Conservation (phyloP, 2,329 filamentous ascomycete genomes). For the Fusarium sp. region DNA sequence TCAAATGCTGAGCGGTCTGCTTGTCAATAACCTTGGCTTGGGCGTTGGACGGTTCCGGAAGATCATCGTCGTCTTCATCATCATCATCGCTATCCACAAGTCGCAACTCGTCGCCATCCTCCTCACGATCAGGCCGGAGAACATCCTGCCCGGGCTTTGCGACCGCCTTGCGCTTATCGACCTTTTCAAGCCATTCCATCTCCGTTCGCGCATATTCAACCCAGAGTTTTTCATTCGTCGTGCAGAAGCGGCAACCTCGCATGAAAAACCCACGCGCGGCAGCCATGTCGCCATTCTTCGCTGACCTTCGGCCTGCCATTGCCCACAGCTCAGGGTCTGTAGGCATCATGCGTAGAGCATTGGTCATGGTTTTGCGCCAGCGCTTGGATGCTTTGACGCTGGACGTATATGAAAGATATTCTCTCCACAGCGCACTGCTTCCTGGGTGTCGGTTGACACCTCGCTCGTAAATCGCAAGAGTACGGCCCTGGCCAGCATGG, state of each 20-base stretch:
- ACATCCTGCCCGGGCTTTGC: conserved; percentile 58
- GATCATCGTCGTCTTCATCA: conserved; percentile 53
- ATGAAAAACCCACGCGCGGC: conserved; percentile 86
- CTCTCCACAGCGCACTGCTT: conserved; percentile 84
- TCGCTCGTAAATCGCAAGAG: conserved; percentile 90
- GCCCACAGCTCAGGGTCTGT: conserved; percentile 86
- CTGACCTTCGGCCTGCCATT: conserved; percentile 80
- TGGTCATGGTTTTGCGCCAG: conserved; percentile 70
- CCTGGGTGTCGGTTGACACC: conserved; percentile 86
- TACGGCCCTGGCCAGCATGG: conserved; percentile 79
- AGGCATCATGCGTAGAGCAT: conserved; percentile 85
- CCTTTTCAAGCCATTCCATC: conserved; percentile 88
- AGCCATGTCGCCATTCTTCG: conserved; percentile 85
- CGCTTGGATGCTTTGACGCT: conserved; percentile 72
- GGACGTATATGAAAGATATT: conserved; percentile 85
- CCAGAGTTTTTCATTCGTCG: conserved; percentile 78
- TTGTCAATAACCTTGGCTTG: conserved; percentile 57
- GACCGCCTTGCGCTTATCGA: conserved; percentile 75
- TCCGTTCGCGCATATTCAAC: conserved; percentile 90
- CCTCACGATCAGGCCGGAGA: conserved; percentile 57
- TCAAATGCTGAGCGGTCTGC: conserved; percentile 60
- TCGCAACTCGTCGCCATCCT: conserved; percentile 59
- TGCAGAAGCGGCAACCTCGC: conserved; percentile 90
- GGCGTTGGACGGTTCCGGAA: conserved; percentile 54
- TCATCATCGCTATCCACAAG: conserved; percentile 57